phyloP scores from a whole-genome alignment of 2,329 filamentous ascomycete species.

The Elsinoe perseae region DNA sequence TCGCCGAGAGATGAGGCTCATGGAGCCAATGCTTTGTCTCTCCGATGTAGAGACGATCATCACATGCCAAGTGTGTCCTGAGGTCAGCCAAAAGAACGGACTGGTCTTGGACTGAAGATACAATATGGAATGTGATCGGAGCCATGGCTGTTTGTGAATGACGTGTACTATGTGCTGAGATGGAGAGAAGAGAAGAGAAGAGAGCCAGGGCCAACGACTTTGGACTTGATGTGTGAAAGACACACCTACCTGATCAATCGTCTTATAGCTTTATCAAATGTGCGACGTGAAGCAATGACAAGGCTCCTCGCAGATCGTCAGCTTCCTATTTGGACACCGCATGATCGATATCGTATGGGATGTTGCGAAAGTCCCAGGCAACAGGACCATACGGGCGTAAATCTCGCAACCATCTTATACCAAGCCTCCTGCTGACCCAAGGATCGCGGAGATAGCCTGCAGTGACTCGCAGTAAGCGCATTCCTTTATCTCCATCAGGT shows the following conservation, averaged over 20 bases:
- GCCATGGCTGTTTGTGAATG: conserved; percentile 20
- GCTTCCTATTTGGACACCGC: neutral
- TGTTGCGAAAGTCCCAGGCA: neutral
- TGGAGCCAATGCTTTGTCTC: conserved; percentile 23
- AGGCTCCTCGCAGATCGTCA: neutral
- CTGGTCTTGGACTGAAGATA: neutral
- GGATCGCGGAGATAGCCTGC: neutral
- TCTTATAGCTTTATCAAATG: neutral
- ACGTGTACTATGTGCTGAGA: too few relatives aligned
- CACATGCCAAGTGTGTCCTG: neutral
- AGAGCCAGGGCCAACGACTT: too few relatives aligned
- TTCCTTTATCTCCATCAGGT: neutral
- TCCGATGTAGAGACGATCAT: conserved; percentile 20
- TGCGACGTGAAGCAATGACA: neutral
- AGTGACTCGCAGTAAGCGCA: neutral
- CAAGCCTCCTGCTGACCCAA: neutral
- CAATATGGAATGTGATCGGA: conserved; percentile 22
- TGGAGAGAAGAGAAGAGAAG: too few relatives aligned
- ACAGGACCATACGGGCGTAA: neutral
- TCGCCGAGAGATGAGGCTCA: conserved; percentile 15
- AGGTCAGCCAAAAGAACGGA: neutral
- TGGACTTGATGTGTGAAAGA: neutral
- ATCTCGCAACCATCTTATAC: neutral
- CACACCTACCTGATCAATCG: neutral
- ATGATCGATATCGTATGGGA: neutral